phyloP scores from a whole-genome alignment of 108 stramenopile species.

The Nitzschia putrida region DNA sequence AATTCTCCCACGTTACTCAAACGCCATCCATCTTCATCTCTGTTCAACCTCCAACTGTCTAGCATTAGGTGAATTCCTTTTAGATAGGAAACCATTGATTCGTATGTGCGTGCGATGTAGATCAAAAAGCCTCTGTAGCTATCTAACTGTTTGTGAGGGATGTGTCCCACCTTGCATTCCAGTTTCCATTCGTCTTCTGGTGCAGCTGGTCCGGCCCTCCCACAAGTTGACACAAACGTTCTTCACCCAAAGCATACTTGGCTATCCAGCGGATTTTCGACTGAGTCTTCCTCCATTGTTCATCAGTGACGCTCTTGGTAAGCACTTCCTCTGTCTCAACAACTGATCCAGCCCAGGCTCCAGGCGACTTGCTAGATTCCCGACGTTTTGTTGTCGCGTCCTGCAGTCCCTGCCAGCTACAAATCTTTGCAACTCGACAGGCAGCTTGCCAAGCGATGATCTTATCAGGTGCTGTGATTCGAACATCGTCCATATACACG shows the following conservation, averaged over 20 bases:
- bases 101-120: constrained; percentile 42
- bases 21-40: constrained; percentile 53
- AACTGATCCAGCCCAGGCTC: constrained; percentile 24
- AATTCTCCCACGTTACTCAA: too few species aligned
- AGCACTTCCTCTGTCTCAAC: not conserved
- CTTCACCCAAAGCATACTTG: too few species aligned
- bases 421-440: too few species aligned
- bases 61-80: constrained; percentile 54
- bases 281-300: not conserved
- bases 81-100: constrained; percentile 38
- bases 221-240: too few species aligned
- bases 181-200: too few species aligned
- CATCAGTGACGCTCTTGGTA: not conserved
- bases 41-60: constrained; percentile 33
- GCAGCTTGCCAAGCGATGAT: too few species aligned
- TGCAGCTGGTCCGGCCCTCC: too few species aligned
- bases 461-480: too few species aligned
- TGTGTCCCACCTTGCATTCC: too few species aligned
- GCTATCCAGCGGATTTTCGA: too few species aligned
- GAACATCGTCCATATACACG: too few species aligned
- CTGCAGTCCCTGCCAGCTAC: constrained; percentile 32
- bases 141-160: too few species aligned
- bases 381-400: constrained; percentile 46
- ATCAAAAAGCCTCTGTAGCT: constrained; percentile 49
- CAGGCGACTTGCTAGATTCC: constrained; percentile 6